Conservation (phyloP, 1,284 basidiomycete genomes). For the Melampsora larici-populina region DNA sequence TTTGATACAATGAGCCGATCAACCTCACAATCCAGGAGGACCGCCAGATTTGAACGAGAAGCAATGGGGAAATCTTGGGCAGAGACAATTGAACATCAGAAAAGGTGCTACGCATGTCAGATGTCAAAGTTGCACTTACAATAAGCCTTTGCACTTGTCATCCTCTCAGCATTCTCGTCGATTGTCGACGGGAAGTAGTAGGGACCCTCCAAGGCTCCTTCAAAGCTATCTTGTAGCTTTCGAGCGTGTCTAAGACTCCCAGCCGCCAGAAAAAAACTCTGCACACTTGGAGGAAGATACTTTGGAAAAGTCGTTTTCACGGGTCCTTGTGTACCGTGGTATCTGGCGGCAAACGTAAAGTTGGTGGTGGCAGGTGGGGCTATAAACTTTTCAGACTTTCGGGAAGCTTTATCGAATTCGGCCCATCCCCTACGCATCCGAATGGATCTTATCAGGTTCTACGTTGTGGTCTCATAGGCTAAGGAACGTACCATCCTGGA, state of each 20-base stretch:
- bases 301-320: constrained; percentile 33
- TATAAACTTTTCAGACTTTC: constrained; percentile 29
- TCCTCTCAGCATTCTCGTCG: constrained; percentile 12
- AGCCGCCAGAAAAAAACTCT: constrained; percentile 13
- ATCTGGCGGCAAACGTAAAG: not conserved
- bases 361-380: constrained; percentile 1
- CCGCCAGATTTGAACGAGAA: constrained; percentile 21
- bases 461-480: not conserved
- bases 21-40: constrained; percentile 10
- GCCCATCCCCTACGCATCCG: constrained; percentile 25
- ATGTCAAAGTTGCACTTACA: not conserved
- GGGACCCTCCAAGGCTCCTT: constrained; percentile 15
- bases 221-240: constrained; percentile 14
- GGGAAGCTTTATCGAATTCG: constrained; percentile 25
- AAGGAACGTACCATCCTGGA: constrained; percentile 25
- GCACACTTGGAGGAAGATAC: constrained; percentile 33
- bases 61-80: constrained; percentile 19
- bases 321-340: constrained; percentile 20
- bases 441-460: not conserved
- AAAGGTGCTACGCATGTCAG: too few relatives aligned
- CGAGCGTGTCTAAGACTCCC: not conserved
- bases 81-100: too few relatives aligned
- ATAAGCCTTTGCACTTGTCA: constrained; percentile 42
- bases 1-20: constrained; percentile 21
- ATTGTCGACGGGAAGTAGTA: constrained; percentile 38